Evolutionary conservation across 352 stramenopile species (phyloP), one percentile per base, ranked within the genome.

Genomic region (Phytopythium cucurbitacearum): DNA sequence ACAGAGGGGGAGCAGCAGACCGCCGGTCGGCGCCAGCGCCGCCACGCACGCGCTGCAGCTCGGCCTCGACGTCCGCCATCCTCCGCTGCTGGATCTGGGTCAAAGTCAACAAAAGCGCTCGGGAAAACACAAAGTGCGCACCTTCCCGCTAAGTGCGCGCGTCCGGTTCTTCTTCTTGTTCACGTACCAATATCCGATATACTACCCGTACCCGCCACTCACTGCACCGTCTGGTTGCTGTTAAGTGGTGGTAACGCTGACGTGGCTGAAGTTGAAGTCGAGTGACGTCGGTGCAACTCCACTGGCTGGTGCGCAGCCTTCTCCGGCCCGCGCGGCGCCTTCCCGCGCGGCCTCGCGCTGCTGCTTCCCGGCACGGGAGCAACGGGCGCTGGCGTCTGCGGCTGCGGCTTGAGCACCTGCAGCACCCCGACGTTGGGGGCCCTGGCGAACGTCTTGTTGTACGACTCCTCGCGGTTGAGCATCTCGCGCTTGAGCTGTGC

Each of bases 401-500:
- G 77, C 36, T 90, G 74, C 3, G 85, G 78, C 54, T 91, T 91
- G 35, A 96, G 68, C 47, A 97, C 89, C 46, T 96, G 73, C 48
- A 97, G 71, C 47, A 97, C 72, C 21, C 90, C 90, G 3, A 97
- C 88, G 40, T 96, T 96, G 0, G 87, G 87, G 8, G 71, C 65
- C 6, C 78, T 60, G 2, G 80, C 81, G 38, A 97, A 97, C 1
- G 90, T 95, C 49, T 96, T 96, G 71, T 97, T 97, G 80, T 97
- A 97, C 69, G 85, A 96, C 51, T 97, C 86, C 58, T 97, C 91
- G 12, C 91, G 88, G 53, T 97, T 97, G 13, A 96, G 64, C 34
- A 97, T 64, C 64, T 97, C 91, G 3, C 87, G 77, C 70, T 97
- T 96, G 59, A 96, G 94, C 59, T 93, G 96, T n/a, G 81, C 76